These are phyloP conservation scores for Decorospora gaudefroyi DNA, from an alignment of 2,329 filamentous ascomycete species.

Conservation along the genomic window DNA sequence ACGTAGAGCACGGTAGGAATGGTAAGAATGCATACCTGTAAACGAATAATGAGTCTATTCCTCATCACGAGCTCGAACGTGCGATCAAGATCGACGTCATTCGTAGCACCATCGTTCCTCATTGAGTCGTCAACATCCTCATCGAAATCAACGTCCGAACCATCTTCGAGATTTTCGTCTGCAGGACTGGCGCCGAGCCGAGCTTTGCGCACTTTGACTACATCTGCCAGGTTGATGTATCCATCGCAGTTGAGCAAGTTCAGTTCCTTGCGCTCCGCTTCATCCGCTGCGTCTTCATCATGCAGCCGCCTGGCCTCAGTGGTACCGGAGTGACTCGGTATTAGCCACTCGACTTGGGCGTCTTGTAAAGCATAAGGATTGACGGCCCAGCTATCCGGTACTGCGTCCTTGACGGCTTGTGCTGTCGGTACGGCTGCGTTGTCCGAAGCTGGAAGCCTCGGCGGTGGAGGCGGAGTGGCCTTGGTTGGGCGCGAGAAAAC, in stretches of 20 bases:
- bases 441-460: conserved; percentile 54
- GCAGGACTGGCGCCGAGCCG: conserved; percentile 56
- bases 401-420: conserved; percentile 59
- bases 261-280: conserved; percentile 62
- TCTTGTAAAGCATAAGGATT: conserved; percentile 64
- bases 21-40: conserved; percentile 53
- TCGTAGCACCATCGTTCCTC: conserved; percentile 59
- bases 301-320: conserved; percentile 54
- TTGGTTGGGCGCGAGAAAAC: conserved; percentile 65
- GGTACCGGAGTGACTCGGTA: conserved; percentile 49
- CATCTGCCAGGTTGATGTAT: conserved; percentile 64
- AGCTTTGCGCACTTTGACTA: conserved; percentile 62
- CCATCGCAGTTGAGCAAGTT: conserved; percentile 65
- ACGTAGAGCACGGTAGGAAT: conserved; percentile 10
- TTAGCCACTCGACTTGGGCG: conserved; percentile 61
- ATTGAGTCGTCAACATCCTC: conserved; percentile 53
- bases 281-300: conserved; percentile 64
- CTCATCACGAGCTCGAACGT: conserved; percentile 65
- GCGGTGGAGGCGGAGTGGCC: conserved; percentile 61
- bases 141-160: conserved; percentile 62
- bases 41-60: conserved; percentile 64
- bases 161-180: conserved; percentile 57
- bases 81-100: conserved; percentile 60
- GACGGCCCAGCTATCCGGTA: conserved; percentile 65
- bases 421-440: conserved; percentile 58